A percentile compares a stretch with the other conserved stretches of the same genome.
Evolutionary conservation across 768 basidiomycete species (phyloP).

Genomic region (Lentinula detonsa): DNA sequence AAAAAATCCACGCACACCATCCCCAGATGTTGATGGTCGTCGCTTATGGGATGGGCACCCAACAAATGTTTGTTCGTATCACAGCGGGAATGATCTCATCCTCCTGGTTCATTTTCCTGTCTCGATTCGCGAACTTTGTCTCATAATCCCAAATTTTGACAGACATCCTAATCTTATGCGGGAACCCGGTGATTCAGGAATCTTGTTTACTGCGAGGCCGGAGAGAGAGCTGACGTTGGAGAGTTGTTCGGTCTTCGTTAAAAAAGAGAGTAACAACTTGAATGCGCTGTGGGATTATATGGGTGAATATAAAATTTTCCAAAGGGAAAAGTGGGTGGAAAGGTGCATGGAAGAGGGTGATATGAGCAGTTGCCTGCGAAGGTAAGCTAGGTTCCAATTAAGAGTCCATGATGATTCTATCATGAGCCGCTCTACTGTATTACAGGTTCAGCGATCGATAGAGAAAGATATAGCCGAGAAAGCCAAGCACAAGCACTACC

Average conservation of each 20-base stretch:
- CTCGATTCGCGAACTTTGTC: not conserved
- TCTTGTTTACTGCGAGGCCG: not conserved
- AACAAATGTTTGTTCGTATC: not conserved
- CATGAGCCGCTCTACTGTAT: not conserved
- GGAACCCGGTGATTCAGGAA: not conserved
- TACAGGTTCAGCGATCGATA: not conserved
- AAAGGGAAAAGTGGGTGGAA: not conserved
- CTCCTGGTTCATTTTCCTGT: not conserved
- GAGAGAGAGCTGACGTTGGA: not conserved
- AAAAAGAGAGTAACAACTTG: not conserved
- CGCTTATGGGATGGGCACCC: not conserved
- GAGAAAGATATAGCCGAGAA: not conserved
- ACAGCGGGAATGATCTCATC: not conserved
- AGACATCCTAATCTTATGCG: not conserved
- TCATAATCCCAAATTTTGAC: not conserved
- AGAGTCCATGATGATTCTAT: not conserved
- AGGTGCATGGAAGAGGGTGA: not conserved
- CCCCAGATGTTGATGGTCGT: no score
- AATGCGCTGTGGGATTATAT: not conserved
- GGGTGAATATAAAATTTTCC: not conserved
- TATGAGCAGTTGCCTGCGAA: not conserved
- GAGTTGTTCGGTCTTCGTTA: not conserved
- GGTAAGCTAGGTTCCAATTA: not conserved
- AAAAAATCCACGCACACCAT: no score
- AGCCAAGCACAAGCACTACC: not conserved